phyloP scores from a whole-genome alignment of 2,329 filamentous ascomycete species.

The Cordyceps fumosorosea region DNA sequence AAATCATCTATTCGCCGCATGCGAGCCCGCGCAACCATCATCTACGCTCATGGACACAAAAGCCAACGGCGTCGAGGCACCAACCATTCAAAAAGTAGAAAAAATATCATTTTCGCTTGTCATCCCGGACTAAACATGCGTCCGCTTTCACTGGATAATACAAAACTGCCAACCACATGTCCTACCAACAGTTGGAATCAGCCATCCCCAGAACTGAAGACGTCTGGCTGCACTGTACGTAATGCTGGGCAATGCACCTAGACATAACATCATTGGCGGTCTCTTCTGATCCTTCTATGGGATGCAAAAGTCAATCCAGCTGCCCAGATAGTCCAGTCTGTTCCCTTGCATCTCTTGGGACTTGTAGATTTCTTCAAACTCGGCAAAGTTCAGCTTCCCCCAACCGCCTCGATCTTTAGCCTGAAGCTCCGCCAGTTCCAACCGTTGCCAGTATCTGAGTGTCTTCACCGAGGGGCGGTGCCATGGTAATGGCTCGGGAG shows the following conservation, averaged over 20 bases:
- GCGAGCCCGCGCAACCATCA: neutral
- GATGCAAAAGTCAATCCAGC: constrained; percentile 82
- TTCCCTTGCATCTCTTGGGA: constrained; percentile 56
- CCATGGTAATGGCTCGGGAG: constrained; percentile 11
- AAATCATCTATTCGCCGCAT: neutral
- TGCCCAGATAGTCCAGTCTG: constrained; percentile 72
- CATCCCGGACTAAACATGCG: neutral
- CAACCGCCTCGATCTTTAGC: constrained; percentile 68
- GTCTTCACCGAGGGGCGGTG: constrained; percentile 20
- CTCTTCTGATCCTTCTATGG: constrained; percentile 34
- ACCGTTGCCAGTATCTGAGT: constrained; percentile 43
- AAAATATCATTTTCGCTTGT: neutral
- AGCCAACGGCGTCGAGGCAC: neutral
- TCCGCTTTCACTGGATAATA: neutral
- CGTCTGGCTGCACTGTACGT: neutral
- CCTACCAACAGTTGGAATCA: too few species aligned
- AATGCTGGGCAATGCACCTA: neutral
- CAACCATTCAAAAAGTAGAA: too few species aligned
- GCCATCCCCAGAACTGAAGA: too few species aligned
- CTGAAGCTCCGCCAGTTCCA: constrained; percentile 62
- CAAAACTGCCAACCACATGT: neutral
- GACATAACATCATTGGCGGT: neutral
- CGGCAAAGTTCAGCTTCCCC: constrained; percentile 68
- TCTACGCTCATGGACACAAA: neutral
- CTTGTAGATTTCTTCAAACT: constrained; percentile 73